Evolutionary conservation across 1,139 yeast species (phyloP), one percentile per base, ranked within the genome.

Genomic region (Taiozyma onychis): DNA sequence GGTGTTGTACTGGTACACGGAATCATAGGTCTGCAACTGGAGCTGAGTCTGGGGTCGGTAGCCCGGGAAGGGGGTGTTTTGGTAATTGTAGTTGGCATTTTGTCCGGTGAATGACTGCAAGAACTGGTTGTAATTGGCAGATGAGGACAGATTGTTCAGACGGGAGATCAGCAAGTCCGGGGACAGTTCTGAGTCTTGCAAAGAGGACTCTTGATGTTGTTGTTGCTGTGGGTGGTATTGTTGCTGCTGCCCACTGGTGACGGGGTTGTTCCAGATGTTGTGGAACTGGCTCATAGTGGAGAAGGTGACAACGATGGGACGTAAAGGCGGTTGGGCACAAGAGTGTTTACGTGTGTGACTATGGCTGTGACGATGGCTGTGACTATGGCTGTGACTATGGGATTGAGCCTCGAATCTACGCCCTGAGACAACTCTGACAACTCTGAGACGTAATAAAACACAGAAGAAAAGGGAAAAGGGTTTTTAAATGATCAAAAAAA

Each of bases 81-180:
- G 43, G 37, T 46, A 39, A 9, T 32, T 30, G 44, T 49, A 47
- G 21, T 47, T 48, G 4, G n/a, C 34, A 27, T 44, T 43, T 11
- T 30, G 24, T 47, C 42, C 44, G 24, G 35, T 32, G 18, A 50
- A 11, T 11, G 44, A 47, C n/a, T 47, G 47, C 6, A 50, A 35
- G 16, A 51, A 51, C 41, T 41, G 46, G 47, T 48, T 50, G 43
- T 54, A 50, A 11, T 49, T 49, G 22, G 48, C 18, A 1, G 54
- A 53, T 3, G 50, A 47, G n/a, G 56, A 54, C 13, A 55, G 42
- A 22, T 44, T 51, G 44, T 49, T 53, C 30, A 54, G 39, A 18
- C 52, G 53, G 1, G 53, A 47, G 22, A 50, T 67, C 65, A 50
- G 34, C 27, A 53, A 39, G 27, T 52, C 54, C 10, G 53, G 56